Percentiles rank a stretch among this genome's conserved stretches.
phyloP scores from a whole-genome alignment of 352 stramenopile species.

The Globisporangium takayamanum region DNA sequence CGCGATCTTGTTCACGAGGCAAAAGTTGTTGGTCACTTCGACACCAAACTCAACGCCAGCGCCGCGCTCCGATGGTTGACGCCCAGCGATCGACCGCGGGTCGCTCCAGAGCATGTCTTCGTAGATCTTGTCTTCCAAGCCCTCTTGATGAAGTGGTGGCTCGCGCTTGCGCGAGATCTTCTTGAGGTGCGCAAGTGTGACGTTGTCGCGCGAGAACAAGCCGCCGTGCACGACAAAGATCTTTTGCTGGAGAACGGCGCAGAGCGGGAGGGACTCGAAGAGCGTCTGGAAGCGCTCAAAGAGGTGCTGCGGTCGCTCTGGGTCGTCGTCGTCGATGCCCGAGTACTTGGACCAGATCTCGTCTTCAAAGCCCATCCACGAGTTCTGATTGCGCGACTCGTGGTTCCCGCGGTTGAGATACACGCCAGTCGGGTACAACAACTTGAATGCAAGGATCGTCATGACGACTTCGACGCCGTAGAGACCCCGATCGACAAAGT shows the following conservation, averaged over 20 bases:
- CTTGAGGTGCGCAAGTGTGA: constrained; percentile 87
- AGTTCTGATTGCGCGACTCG: constrained; percentile 92
- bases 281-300: constrained; percentile 73
- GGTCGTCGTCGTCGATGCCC: constrained; percentile 45
- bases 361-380: constrained; percentile 91
- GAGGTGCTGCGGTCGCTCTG: constrained; percentile 38
- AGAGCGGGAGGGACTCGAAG: constrained; percentile 89
- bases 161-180: constrained; percentile 90
- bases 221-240: constrained; percentile 94
- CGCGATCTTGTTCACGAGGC: constrained; percentile 89
- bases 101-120: constrained; percentile 93
- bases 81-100: constrained; percentile 65
- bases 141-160: constrained; percentile 80
- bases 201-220: constrained; percentile 88
- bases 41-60: constrained; percentile 91
- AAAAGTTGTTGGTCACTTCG: constrained; percentile 93
- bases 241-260: constrained; percentile 83
- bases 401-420: constrained; percentile 95
- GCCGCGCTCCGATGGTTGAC: constrained; percentile 80
- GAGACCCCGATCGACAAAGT: constrained; percentile 93
- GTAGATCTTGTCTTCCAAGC: constrained; percentile 91
- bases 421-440: constrained; percentile 81
- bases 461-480: constrained; percentile 87
- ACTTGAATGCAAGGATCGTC: constrained; percentile 66
- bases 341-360: constrained; percentile 85